These are phyloP conservation scores for Rachicladosporium sp. DNA, from an alignment of 2,329 filamentous ascomycete genomes.

Conservation along the genomic window DNA sequence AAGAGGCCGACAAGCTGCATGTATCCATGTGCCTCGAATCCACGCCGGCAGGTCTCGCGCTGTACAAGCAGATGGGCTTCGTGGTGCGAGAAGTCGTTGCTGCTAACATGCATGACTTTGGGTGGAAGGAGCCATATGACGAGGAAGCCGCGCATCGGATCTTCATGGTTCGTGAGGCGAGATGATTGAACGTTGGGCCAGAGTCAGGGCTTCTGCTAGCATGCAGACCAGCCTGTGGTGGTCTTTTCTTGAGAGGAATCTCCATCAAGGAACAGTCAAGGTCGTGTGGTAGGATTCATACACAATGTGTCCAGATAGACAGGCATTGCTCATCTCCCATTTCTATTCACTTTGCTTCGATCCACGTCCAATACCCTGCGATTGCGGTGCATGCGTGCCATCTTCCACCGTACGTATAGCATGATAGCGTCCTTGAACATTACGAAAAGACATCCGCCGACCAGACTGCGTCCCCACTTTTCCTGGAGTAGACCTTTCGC, in stretches of 20 bases:
- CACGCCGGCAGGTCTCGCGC: constrained; percentile 17
- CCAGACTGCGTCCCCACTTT: constrained; percentile 76
- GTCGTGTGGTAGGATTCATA: no score
- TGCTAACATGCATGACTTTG: constrained; percentile 15
- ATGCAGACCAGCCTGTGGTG: no score
- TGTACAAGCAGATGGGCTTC: constrained; percentile 27
- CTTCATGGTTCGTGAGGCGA: constrained; percentile 13
- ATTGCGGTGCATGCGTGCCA: constrained; percentile 35
- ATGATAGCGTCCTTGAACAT: constrained; percentile 60
- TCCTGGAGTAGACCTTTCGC: constrained; percentile 51
- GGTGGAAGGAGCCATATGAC: constrained; percentile 13
- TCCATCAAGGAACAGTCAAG: no score
- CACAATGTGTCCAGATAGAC: no score
- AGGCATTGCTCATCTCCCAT: neutral
- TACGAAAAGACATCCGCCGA: constrained; percentile 83
- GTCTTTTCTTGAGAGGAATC: no score
- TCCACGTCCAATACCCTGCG: constrained; percentile 32
- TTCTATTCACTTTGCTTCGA: constrained; percentile 4
- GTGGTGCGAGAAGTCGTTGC: constrained; percentile 9
- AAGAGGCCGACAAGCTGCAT: constrained; percentile 25
- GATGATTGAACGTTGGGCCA: neutral
- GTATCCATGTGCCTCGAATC: constrained; percentile 25
- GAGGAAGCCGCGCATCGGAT: constrained; percentile 13
- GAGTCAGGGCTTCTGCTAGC: no score
- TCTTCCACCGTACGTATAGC: constrained; percentile 44